Base-by-base conservation (phyloP, 2,329 filamentous ascomycete genomes). In the Rhinocladiella similis region DNA sequence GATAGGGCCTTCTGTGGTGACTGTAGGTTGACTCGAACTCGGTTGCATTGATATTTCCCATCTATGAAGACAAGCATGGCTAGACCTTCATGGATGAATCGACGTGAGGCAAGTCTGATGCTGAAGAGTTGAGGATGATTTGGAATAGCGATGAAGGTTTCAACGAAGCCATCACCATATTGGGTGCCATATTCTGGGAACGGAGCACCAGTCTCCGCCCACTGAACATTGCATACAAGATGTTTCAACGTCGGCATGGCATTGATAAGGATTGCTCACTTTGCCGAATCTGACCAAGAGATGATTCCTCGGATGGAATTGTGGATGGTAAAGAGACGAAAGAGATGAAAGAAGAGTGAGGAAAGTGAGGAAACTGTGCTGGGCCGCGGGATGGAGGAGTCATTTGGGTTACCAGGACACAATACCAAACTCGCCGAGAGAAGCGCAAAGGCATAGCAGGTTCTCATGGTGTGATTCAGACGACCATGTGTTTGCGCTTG, bases 41-140 rank as follows among this genome's bases (percentile, higher is more conserved):
- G 79, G 57, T 83, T 83, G 68, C 79, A 81, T 63, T 83, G 81
- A 59, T 83, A 83, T 5, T 77, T 68, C 16, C 81, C 81, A 61
- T 84, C 81, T 39, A 83, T 81, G 69, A 77, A 83, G 22, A 83
- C 80, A 57, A 79, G 80, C 67, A 80, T 76, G 1, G 80, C 76
- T 10, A 84, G 67, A 0, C 81, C 81, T 20, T 77, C 73, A 1
- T 77, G 77, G 59, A 83, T 80, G 68, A 78, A 83, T 27, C 73
- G 76, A 35, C 68, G 68, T 0, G 79, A 79, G 2, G 68, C 73
- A 38, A 83, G 71, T 57, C 75, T 78, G 35, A 84, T 69, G 18
- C 69, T 73, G 67, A 84, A 84, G 0, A 73, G 67, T 13, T 71
- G 67, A 45, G 70, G 66, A 35, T 63, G 62, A 27, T 50, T 50